A percentile compares a stretch with the other conserved stretches of the same genome.
These are phyloP conservation scores for Piromyces finnis DNA, from an alignment of 192 early-diverging fungal genomes.

Conservation along the genomic window DNA sequence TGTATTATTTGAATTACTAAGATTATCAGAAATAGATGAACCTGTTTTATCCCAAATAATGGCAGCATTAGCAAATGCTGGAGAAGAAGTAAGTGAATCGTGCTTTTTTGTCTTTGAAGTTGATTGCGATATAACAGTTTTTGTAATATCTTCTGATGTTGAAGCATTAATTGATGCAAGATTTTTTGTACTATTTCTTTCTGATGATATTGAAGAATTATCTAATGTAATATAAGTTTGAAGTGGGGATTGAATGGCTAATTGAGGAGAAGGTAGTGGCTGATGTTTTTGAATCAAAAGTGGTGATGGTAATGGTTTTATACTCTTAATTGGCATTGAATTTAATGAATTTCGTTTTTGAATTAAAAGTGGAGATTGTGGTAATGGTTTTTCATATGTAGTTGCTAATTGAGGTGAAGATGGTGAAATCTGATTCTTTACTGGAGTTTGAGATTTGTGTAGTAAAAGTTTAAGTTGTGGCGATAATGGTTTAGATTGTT, in stretches of 20 bases:
- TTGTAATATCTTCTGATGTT: background rate
- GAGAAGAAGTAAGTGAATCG: too few species aligned
- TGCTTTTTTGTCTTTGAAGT: background rate
- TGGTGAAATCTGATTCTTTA: background rate
- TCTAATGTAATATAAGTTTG: background rate
- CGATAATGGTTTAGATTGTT: background rate
- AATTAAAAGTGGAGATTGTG: background rate
- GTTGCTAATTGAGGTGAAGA: background rate
- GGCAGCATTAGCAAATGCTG: too few species aligned
- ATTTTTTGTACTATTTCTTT: background rate
- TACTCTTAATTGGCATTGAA: background rate
- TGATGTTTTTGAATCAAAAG: background rate
- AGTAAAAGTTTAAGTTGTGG: background rate
- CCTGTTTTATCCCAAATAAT: too few species aligned
- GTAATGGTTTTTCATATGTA: background rate
- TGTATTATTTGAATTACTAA: background rate
- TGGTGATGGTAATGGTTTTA: background rate
- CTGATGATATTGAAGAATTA: background rate
- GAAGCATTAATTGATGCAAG: too few species aligned
- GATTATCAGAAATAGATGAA: background rate
- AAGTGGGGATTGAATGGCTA: background rate
- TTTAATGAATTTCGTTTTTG: background rate
- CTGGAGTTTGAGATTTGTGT: background rate
- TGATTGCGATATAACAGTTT: background rate
- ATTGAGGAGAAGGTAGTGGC: background rate